Evolutionary conservation across 1,284 basidiomycete genomes (phyloP).

Genomic region (Austroboletus novae-zelandiae): DNA sequence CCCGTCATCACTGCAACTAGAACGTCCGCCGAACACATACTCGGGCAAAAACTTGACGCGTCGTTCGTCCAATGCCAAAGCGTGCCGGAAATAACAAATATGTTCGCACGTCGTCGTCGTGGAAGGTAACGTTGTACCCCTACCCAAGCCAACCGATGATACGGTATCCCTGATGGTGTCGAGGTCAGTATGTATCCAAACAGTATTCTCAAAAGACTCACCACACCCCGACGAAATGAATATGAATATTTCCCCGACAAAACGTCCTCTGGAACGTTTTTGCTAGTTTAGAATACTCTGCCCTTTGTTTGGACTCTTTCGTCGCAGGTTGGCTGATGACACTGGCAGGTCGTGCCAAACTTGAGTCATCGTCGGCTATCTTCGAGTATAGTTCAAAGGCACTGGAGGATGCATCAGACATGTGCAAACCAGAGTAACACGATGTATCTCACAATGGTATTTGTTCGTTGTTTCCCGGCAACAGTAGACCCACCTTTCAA

Average conservation of each 20-base stretch:
- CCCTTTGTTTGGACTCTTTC: conserved; percentile 13
- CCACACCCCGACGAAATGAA: conserved; percentile 41
- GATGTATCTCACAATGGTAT: conserved; percentile 33
- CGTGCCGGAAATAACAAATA: conserved; percentile 33
- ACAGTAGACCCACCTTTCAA: conserved; percentile 35
- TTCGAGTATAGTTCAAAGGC: conserved; percentile 32
- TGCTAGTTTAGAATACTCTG: conserved; percentile 14
- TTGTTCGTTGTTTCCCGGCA: conserved; percentile 36
- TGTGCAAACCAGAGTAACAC: background rate
- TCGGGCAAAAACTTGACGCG: conserved; percentile 43
- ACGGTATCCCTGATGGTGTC: conserved; percentile 29
- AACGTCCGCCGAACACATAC: conserved; percentile 30
- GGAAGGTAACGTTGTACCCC: conserved; percentile 26
- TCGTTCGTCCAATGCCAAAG: conserved; percentile 38
- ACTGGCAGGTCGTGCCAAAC: conserved; percentile 9
- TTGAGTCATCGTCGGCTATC: conserved; percentile 16
- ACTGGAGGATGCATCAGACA: conserved; percentile 11
- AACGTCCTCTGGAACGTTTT: conserved; percentile 26
- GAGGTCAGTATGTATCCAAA: background rate
- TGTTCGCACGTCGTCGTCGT: conserved; percentile 28
- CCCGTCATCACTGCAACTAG: conserved; percentile 4
- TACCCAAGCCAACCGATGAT: conserved; percentile 35
- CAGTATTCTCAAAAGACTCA: conserved; percentile 7
- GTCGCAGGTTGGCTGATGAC: conserved; percentile 9
- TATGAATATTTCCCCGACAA: conserved; percentile 21